Conservation (phyloP, 495 filamentous ascomycete genomes). For the Penicillium macrosclerotiorum region DNA sequence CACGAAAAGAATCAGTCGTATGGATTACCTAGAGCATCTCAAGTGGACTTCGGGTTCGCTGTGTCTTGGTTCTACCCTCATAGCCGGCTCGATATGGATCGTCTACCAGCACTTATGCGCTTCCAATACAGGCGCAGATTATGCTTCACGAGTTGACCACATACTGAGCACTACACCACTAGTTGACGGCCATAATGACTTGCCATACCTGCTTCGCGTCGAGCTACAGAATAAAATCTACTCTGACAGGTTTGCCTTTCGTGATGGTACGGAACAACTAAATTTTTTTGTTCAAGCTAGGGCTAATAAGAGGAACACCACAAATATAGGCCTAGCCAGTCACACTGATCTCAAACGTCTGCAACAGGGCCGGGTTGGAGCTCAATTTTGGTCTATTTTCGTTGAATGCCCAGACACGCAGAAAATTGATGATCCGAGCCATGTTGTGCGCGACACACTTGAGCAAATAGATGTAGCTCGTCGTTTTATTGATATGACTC, state of each 20-base stretch:
- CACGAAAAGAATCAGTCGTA: too few relatives aligned
- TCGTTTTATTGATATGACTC: conserved; percentile 53
- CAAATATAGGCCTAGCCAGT: conserved; percentile 55
- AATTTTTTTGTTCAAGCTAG: too few relatives aligned
- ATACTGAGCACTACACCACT: neutral
- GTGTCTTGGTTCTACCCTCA: too few relatives aligned
- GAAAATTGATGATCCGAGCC: conserved; percentile 37
- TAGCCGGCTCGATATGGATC: neutral
- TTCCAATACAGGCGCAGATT: neutral
- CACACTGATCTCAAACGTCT: conserved; percentile 68
- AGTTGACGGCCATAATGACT: conserved; percentile 82
- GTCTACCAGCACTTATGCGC: neutral
- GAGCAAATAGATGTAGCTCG: conserved; percentile 72
- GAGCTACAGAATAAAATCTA: conserved; percentile 69
- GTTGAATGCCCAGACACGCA: conserved; percentile 57
- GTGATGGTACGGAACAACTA: conserved; percentile 17
- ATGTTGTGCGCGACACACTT: conserved; percentile 68
- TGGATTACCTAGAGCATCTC: too few relatives aligned
- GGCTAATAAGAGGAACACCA: too few relatives aligned
- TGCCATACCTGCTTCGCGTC: conserved; percentile 62
- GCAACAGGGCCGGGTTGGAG: conserved; percentile 31
- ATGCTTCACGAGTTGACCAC: neutral
- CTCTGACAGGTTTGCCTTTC: conserved; percentile 37
- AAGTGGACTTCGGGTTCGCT: too few relatives aligned
- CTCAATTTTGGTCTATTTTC: conserved; percentile 79